Evolutionary conservation across 2,329 filamentous ascomycete genomes (phyloP), one percentile per base, ranked within the genome.

Genomic region (Paramyrothecium roridum): DNA sequence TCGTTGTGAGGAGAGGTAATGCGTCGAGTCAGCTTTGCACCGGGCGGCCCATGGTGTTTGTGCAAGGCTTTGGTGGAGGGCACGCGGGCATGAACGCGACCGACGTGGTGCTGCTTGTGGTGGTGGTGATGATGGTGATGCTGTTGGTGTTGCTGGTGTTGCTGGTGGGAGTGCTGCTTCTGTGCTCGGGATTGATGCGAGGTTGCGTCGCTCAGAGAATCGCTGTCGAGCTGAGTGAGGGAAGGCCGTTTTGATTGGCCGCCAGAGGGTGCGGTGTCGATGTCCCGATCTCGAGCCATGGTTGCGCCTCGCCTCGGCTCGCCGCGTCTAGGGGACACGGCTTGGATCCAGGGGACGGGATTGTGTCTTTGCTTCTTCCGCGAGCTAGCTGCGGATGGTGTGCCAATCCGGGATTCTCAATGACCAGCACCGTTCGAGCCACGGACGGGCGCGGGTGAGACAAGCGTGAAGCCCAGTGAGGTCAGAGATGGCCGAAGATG

Each of bases 181-280:
- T 33, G 49, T 30, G 62, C 57, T 61, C 60, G 54, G 61, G 61
- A 53, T 57, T 57, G 48, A 50, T 22, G 48, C 22, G 58, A 59
- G 59, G 46, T 68, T 69, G 62, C 66, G 46, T 68, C 70, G 62
- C 66, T 70, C 52, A 72, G 65, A 30, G 69, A 61, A 60, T 70
- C 67, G 64, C 69, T 71, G 58, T 73, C 68, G 62, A 67, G 69
- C 56, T 70, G 68, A 62, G 59, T 65, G 65, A 70, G 68, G 54
- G 71, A 61, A 65, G 78, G 74, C 23, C 77, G 76, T 73, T 81
- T 82, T 82, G 79, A 82, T 82, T 83, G 80, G 80, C 73, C 71
- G 67, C 70, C 69, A 61, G 73, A 69, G 62, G 76, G 73, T 70
- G 75, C 70, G 71, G 76, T 77, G 69, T 79, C 75, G 63, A 66